Evolutionary conservation across 1,284 basidiomycete species (phyloP).

Genomic region (Fomitopsis pinicola): DNA sequence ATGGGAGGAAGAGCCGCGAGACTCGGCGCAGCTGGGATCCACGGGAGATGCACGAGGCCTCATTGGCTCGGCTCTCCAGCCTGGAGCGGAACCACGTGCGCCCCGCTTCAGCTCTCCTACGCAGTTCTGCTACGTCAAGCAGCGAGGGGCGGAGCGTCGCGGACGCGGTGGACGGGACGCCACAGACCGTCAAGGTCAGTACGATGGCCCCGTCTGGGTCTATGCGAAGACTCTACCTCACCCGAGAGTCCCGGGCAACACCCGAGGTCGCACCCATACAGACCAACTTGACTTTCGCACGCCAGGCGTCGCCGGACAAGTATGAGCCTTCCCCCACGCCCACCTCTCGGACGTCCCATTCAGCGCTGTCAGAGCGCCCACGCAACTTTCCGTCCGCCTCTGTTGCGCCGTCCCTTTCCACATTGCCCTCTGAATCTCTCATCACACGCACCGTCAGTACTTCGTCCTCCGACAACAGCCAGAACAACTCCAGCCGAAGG

Average conservation of each 20-base stretch:
- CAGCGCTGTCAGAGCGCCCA: slow-evolving; percentile 29
- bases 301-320: slow-evolving; percentile 39
- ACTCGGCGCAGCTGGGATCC: slow-evolving; percentile 57
- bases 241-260: slow-evolving; percentile 45
- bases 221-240: slow-evolving; percentile 46
- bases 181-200: slow-evolving; percentile 17
- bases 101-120: slow-evolving; percentile 23
- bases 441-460: slow-evolving; percentile 28
- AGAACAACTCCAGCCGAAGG: slow-evolving; percentile 28
- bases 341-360: slow-evolving; percentile 35
- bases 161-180: slow-evolving; percentile 20
- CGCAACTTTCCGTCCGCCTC: slow-evolving; percentile 42
- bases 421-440: slow-evolving; percentile 52
- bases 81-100: slow-evolving; percentile 21
- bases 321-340: slow-evolving; percentile 68
- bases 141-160: slow-evolving; percentile 23
- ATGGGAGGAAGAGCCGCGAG: slow-evolving; percentile 51
- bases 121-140: slow-evolving; percentile 21
- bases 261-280: slow-evolving; percentile 18
- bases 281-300: slow-evolving; percentile 29
- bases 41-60: slow-evolving; percentile 16
- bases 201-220: slow-evolving; percentile 22
- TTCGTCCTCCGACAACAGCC: slow-evolving; percentile 24
- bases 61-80: slow-evolving; percentile 21
- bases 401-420: slow-evolving; percentile 55